Base-by-base conservation (phyloP, 345 rosid genomes). In the Syzygium aromaticum region DNA sequence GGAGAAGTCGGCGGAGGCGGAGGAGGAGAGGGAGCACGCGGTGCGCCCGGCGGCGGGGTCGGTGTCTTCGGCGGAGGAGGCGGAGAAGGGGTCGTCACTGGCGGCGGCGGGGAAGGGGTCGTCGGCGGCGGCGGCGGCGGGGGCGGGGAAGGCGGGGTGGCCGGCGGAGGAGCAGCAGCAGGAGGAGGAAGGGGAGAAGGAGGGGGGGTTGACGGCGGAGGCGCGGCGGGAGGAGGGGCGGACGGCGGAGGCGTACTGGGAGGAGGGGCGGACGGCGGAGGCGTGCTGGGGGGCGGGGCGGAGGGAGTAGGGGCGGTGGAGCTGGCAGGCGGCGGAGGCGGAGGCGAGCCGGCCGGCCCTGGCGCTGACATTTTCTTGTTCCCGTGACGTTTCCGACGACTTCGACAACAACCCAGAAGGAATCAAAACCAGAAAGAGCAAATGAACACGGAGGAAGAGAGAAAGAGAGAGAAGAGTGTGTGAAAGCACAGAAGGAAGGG, bases 321-420 rank as follows among this genome's bases (percentile, higher is more conserved):
- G 77, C 86, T 90, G 56, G 90, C 54, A 21, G 94, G 86, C 25
- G 95, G 88, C 16, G 92, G 90, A 22, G 23, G 27, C 12, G 61
- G 63, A 28, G 5, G 91, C 63, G 90, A 12, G 0, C 7, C 87
- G n/a, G 93, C 90, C 52, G 93, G 90, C 53, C 87, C 30, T 22
- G 95, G 92, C 61, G 96, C 87, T 15, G 96, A 91, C 95, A 95
- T 94, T 63, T 52, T 22, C 40, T 12, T n/a, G 52, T 2, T 33
- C 57, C 51, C 61, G 59, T 40, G 82, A 1, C 46, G 82, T 1
- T 11, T 19, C 7, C 3, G 64, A 0, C 64, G 64, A 0, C 64
- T 11, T 5, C 49, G 80, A 40, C 80, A 0, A 38, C 80, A 2
- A 0, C 49, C 49, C 82, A 19, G 49, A 73, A 38, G 21, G 82